Evolutionary conservation across 129 eudicot species (phyloP).

Genomic region (Heracleum sosnowskyi): DNA sequence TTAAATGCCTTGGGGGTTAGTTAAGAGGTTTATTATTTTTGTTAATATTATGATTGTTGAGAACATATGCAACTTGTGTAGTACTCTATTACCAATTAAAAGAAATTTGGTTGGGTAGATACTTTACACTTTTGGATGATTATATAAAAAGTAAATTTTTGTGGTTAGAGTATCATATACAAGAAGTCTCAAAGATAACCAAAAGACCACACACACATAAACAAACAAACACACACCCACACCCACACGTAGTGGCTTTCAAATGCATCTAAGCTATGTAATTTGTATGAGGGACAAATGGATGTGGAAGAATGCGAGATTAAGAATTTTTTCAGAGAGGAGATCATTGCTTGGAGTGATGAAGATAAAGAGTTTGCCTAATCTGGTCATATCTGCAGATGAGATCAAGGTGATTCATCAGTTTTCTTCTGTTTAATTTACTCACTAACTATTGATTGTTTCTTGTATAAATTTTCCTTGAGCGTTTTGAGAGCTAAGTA

Average conservation of each 20-base stretch:
- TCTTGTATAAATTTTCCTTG: neutral
- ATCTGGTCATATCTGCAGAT: slow-evolving; percentile 60
- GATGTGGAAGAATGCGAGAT: no score
- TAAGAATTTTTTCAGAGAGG: slow-evolving; percentile 1
- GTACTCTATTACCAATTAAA: no score
- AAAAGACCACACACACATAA: no score
- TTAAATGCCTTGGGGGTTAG: no score
- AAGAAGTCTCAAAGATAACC: no score
- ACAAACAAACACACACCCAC: no score
- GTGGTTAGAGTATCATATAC: neutral
- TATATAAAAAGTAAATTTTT: no score
- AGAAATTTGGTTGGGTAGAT: neutral
- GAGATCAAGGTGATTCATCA: slow-evolving; percentile 47
- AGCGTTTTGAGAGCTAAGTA: neutral
- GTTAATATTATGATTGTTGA: neutral
- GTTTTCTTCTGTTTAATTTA: neutral
- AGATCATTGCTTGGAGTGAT: slow-evolving; percentile 48
- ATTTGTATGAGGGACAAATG: neutral
- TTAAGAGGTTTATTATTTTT: no score
- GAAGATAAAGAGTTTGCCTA: slow-evolving; percentile 40
- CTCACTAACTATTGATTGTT: neutral
- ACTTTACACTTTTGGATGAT: neutral
- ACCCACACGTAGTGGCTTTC: neutral
- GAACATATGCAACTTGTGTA: neutral
- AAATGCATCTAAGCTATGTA: neutral